A percentile compares a stretch with the other conserved stretches of the same genome.
These are phyloP conservation scores for Xylaria sp. DNA, from an alignment of 2,329 filamentous ascomycete genomes.

Conservation along the genomic window DNA sequence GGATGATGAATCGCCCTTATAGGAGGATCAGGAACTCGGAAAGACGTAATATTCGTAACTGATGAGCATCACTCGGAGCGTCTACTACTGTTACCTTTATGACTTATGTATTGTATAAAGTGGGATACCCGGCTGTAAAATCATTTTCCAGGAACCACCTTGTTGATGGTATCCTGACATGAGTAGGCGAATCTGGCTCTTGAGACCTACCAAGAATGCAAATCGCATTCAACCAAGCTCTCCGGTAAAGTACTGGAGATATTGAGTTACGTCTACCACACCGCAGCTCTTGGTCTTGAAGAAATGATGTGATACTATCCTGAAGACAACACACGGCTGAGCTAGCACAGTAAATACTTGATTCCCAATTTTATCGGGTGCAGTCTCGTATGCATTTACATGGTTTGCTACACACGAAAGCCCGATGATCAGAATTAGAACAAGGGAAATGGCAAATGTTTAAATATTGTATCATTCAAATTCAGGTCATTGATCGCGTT, in stretches of 20 bases:
- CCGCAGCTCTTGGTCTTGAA: background rate
- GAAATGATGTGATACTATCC: background rate
- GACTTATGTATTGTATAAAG: slow-evolving; percentile 27
- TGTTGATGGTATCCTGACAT: background rate
- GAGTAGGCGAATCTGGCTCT: slow-evolving; percentile 6
- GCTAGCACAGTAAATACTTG: background rate
- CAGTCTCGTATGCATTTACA: background rate
- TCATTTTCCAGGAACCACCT: background rate
- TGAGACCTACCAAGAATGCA: background rate
- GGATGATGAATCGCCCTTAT: slow-evolving; percentile 65
- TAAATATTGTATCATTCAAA: background rate
- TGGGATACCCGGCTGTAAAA: slow-evolving; percentile 12
- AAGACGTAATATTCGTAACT: slow-evolving; percentile 40
- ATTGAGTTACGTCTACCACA: background rate
- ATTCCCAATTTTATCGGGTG: background rate
- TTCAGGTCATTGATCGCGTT: background rate
- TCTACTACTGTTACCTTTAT: slow-evolving; percentile 10
- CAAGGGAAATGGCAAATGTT: background rate
- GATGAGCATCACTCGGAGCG: background rate
- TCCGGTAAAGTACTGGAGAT: background rate
- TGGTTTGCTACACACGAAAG: background rate
- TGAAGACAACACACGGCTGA: background rate
- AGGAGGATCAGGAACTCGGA: slow-evolving; percentile 62
- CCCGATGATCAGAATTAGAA: background rate
- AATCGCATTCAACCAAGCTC: background rate